Conservation (phyloP, 192 early-diverging fungal species). For the Gamsiella multidivaricata region DNA sequence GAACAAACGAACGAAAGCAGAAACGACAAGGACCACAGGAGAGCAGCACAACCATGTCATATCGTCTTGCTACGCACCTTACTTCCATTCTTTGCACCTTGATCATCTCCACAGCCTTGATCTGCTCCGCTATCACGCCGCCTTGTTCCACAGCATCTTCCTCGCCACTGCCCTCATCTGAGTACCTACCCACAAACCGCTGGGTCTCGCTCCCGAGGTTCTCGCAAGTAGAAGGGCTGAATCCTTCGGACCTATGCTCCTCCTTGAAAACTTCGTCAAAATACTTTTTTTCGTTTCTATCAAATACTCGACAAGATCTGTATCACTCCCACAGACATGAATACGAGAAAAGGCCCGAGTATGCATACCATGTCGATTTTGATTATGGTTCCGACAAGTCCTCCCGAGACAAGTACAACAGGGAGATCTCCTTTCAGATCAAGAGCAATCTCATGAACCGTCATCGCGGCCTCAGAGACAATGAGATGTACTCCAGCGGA, state of each 20-base stretch:
- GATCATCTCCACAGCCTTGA: conserved; percentile 39
- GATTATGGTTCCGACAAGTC: neutral
- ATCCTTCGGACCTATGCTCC: neutral
- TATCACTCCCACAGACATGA: neutral
- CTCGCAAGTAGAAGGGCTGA: too few species aligned
- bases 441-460: neutral
- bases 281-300: neutral
- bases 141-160: neutral
- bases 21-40: neutral
- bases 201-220: too few species aligned
- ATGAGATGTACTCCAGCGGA: neutral
- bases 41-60: conserved; percentile 1
- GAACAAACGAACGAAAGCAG: neutral
- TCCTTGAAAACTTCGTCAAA: neutral
- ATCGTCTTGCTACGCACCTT: conserved; percentile 12
- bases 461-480: neutral
- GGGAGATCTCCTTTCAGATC: neutral
- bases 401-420: neutral
- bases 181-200: neutral
- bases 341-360: neutral
- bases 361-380: neutral
- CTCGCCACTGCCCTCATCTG: neutral
- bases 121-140: conserved; percentile 15
- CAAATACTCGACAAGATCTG: neutral
- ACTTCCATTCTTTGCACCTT: conserved; percentile 32